Base-by-base conservation (phyloP, 2,329 filamentous ascomycete species). In the Sporothrix luriei region DNA sequence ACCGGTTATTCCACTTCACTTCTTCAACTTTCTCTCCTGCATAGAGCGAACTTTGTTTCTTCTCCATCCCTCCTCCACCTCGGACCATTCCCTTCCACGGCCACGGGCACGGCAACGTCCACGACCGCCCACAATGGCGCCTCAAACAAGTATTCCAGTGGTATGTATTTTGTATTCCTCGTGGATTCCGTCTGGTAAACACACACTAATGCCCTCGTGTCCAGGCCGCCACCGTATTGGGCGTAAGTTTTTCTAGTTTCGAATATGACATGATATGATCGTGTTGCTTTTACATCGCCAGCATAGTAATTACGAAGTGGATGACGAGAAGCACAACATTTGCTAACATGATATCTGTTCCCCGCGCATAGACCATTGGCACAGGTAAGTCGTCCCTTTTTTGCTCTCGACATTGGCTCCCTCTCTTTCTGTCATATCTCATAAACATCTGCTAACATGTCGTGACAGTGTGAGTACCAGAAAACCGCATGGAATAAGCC, bases 171-270 rank as follows among this genome's bases (percentile, higher is more conserved):
- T 6, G 21, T 51, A 13, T 3, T 21, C 10, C 13, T 29, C 21
- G 4, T 6, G 11, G 33, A 5, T 9, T 4, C 16, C 24, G 10
- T 54, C 5, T 19, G 14, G 13, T 19, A 29, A 26, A n/a, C 33
- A 49, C 14, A 24, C 51, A 16, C 55, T 70, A 38, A 49, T 7
- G 24, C 10, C 19, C 9, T 14, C 46, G 14, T 16, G 13, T 33
- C 54, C 40, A 78, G 77, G 78, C 79, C 0, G 79, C 80, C 62
- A 81, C 77, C 71, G 78, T 81, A 2, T 72, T 82, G 6, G 80
- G 80, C 66, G 79, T 81, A 75, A 75, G 79, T 79, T 64, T 59
- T 14, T 52, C 48, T 21, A n/a, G 21, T 49, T 33, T 49, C 10
- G 24, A 2, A 11, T 9, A 14, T 54, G 21, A 9, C 29, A 4